Percentiles rank a stretch among this genome's conserved stretches.
Evolutionary conservation across 164 flowering plant genomes (phyloP).

Genomic region (Nelumbo lutea): DNA sequence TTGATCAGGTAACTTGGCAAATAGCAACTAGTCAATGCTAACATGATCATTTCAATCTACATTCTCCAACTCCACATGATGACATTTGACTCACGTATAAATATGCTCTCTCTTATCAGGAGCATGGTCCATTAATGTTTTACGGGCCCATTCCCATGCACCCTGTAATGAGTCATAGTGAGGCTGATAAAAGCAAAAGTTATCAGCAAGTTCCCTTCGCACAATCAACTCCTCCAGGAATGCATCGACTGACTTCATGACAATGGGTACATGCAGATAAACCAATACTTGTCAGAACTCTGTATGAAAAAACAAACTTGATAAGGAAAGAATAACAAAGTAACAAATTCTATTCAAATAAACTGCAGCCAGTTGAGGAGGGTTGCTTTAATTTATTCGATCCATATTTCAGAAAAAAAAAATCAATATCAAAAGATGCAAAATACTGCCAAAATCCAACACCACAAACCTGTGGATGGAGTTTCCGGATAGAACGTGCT

Average conservation of each 20-base stretch:
- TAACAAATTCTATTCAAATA: background rate
- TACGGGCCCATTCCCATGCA: slow-evolving; percentile 97
- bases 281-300: slow-evolving; percentile 1
- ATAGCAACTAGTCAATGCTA: background rate
- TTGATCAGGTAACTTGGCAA: background rate
- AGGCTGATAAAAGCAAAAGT: slow-evolving; percentile 89
- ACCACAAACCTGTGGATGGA: slow-evolving; percentile 61
- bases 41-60: background rate
- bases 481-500: slow-evolving; percentile 53
- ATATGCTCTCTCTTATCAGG: slow-evolving; percentile 79
- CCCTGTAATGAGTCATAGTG: slow-evolving; percentile 80
- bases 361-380: background rate
- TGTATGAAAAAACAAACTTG: background rate
- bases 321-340: background rate
- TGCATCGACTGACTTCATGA: slow-evolving; percentile 71
- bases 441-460: background rate
- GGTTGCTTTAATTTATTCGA: too few species aligned
- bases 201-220: slow-evolving; percentile 93
- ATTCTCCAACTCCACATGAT: background rate
- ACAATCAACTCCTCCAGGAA: slow-evolving; percentile 92
- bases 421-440: too few species aligned
- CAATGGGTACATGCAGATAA: slow-evolving; percentile 8
- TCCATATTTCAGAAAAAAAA: too few species aligned
- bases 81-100: slow-evolving; percentile 58
- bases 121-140: slow-evolving; percentile 79